Conservation (phyloP, 129 eudicot species). For the Saposhnikovia divaricata region DNA sequence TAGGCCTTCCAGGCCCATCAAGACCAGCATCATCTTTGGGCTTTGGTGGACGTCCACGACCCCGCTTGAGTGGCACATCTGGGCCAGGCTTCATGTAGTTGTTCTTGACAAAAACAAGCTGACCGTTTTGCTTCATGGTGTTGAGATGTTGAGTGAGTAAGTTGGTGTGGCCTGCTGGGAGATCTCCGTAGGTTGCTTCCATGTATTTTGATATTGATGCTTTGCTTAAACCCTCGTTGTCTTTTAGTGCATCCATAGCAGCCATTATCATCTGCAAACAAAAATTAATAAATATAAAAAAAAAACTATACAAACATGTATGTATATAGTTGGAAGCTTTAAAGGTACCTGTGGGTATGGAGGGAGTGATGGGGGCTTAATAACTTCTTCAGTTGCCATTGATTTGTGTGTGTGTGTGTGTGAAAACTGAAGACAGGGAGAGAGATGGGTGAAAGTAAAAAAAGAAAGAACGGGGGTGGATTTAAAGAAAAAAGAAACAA, state of each 20-base stretch:
- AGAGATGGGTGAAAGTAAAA: conserved; percentile 1
- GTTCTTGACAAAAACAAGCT: conserved; percentile 42
- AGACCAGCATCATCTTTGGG: conserved; percentile 32
- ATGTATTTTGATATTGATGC: conserved; percentile 59
- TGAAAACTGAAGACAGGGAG: neutral
- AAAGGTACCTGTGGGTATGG: conserved; percentile 45
- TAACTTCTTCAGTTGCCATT: conserved; percentile 45
- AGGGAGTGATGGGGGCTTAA: conserved; percentile 41
- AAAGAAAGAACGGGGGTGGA: conserved; percentile 12
- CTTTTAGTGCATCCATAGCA: conserved; percentile 52
- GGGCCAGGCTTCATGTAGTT: conserved; percentile 46
- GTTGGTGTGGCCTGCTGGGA: conserved; percentile 47
- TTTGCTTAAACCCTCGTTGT: conserved; percentile 42
- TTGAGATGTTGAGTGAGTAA: conserved; percentile 36
- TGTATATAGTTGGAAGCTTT: neutral
- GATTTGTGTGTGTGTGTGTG: neutral
- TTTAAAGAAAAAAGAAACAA: conserved; percentile 16
- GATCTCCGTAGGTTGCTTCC: conserved; percentile 44
- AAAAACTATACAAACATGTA: neutral
- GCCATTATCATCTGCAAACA: conserved; percentile 54
- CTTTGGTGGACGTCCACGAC: conserved; percentile 63
- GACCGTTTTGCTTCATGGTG: conserved; percentile 45
- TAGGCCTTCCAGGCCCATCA: conserved; percentile 39
- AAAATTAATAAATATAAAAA: neutral
- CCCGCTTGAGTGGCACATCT: conserved; percentile 32